Evolutionary conservation across 2,329 filamentous ascomycete species (phyloP), one percentile per base, ranked within the genome.

Genomic region (Mollisiaceae sp.): DNA sequence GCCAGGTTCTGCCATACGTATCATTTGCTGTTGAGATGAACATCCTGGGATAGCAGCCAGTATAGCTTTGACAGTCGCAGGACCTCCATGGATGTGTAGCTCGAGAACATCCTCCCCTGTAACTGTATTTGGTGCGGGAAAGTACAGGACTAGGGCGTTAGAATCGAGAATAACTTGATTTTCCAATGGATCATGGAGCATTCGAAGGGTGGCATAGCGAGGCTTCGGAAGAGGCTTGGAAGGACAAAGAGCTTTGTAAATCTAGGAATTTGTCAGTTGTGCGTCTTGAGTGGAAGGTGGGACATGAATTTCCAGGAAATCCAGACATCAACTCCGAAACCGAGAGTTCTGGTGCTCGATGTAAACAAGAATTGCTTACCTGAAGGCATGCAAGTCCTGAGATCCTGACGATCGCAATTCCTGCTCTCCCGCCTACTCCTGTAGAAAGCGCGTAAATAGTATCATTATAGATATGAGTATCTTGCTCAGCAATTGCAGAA

Each of bases 361-460:
- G 12, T 27, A 20, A 50, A 20, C 20, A 41, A 65, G 36, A 57
- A 43, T 12, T 36, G 67, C 79, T 72, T 81, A 92, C 89, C 73
- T 89, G 82, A 65, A 86, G 78, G 77, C 91, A 94, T 54, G 88
- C 87, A 35, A 91, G 85, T 0, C 95, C 95, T 4, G 95, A 97
- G 32, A 97, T 83, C 15, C 95, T 88, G 60, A 98, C 88, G 41
- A 98, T 89, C 1, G 94, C 94, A 76, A 99, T 97, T 1, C 93
- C 95, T 52, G 93, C 93, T 75, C 89, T 89, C 1, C 94, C 95
- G 12, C 50, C 50, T 35, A 90, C 82, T 0, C 92, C 93, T 0
- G 94, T 96, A 0, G 94, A 97, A 0, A 98, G 81, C 0, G 95
- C 95, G 77, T 97, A 98, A 61, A 99, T 97, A 1, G 94, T 98